A percentile compares a stretch with the other conserved stretches of the same genome.
phyloP scores from a whole-genome alignment of 305 asterid species.

The Fraxinus nigra region DNA sequence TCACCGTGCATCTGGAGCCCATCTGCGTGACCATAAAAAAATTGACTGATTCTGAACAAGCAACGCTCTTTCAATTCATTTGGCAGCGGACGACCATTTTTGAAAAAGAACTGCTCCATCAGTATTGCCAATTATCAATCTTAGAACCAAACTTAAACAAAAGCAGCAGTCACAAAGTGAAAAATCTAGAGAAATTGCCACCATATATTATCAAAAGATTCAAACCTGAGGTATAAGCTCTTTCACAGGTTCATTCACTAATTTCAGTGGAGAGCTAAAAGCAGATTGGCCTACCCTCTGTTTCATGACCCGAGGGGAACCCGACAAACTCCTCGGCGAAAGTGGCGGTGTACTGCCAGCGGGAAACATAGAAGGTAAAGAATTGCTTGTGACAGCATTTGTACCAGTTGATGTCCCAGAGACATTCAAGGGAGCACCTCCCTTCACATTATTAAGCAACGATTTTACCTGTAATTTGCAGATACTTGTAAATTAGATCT shows the following conservation, averaged over 20 bases:
- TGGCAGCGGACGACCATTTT: conserved; percentile 85
- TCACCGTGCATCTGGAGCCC: conserved; percentile 88
- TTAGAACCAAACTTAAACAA: conserved; percentile 1
- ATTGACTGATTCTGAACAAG: conserved; percentile 87
- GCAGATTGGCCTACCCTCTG: conserved; percentile 83
- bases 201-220: conserved; percentile 21
- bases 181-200: conserved; percentile 6
- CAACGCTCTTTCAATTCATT: conserved; percentile 92
- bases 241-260: conserved; percentile 78
- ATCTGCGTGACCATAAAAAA: conserved; percentile 84
- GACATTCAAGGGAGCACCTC: conserved; percentile 59
- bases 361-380: conserved; percentile 92
- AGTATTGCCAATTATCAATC: conserved; percentile 20
- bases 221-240: conserved; percentile 96
- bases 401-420: conserved; percentile 60
- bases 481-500: conserved; percentile 13
- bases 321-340: conserved; percentile 94
- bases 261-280: conserved; percentile 80
- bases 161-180: conserved; percentile 16
- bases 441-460: conserved; percentile 77
- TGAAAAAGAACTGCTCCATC: conserved; percentile 81
- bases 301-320: conserved; percentile 84
- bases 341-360: conserved; percentile 99
- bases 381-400: conserved; percentile 64
- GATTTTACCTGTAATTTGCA: conserved; percentile 67